Conservation (phyloP, 257 asterid genomes). For the Marsdenia floribunda region DNA sequence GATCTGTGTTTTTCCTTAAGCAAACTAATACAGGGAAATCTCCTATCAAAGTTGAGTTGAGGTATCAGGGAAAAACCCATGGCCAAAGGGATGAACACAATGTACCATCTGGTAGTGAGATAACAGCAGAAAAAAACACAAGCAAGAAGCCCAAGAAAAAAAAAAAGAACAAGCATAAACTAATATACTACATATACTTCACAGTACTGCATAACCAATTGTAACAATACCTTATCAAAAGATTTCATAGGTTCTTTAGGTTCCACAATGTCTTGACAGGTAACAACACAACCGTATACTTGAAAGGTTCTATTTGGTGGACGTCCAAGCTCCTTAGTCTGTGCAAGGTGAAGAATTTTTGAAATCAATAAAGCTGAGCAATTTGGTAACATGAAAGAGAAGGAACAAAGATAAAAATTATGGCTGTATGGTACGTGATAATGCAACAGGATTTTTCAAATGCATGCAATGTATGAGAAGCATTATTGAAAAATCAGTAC, state of each 20-base stretch:
- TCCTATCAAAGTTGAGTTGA: neutral
- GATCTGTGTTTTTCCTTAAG: neutral
- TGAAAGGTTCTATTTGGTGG: conserved; percentile 60
- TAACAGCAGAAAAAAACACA: neutral
- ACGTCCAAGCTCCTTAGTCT: conserved; percentile 50
- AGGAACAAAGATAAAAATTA: neutral
- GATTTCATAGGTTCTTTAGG: conserved; percentile 53
- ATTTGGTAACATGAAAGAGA: neutral
- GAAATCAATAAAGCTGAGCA: neutral
- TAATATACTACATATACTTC: neutral
- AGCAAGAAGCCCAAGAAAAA: neutral
- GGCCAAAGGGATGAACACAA: neutral
- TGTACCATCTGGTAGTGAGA: neutral
- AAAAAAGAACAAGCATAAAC: neutral
- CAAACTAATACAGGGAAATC: neutral
- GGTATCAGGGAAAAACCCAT: neutral
- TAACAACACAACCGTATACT: conserved; percentile 81
- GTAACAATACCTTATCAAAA: conserved; percentile 60
- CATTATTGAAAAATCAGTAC: neutral
- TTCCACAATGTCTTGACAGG: conserved; percentile 77
- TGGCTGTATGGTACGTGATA: neutral
- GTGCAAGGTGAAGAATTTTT: conserved; percentile 13
- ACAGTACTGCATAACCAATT: neutral
- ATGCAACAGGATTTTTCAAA: neutral
- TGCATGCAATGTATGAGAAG: neutral